A percentile compares a stretch with the other conserved stretches of the same genome.
phyloP scores from a whole-genome alignment of 768 basidiomycete genomes.

The Phylloporus scabripes region DNA sequence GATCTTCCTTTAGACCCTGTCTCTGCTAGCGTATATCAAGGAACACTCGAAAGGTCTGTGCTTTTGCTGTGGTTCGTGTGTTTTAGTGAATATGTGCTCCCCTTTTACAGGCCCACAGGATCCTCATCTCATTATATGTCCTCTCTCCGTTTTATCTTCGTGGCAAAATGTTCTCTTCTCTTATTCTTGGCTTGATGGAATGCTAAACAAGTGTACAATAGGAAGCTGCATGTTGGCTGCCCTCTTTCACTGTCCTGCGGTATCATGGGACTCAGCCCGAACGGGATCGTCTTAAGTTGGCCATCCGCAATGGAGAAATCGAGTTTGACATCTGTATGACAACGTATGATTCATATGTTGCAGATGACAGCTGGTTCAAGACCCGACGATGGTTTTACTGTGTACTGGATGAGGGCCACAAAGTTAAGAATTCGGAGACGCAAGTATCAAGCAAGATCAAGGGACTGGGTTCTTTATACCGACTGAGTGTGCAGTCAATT shows the following conservation, averaged over 20 bases:
- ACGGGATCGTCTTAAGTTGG: conserved; percentile 49
- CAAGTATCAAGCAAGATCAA: conserved; percentile 49
- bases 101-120: conserved; percentile 34
- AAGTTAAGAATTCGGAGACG: conserved; percentile 64
- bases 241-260: conserved; percentile 47
- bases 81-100: neutral
- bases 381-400: conserved; percentile 50
- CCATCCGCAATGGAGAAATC: conserved; percentile 33
- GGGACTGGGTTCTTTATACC: conserved; percentile 50
- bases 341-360: conserved; percentile 61
- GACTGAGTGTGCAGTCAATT: conserved; percentile 40
- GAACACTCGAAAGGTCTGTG: conserved; percentile 42
- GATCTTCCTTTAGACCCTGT: conserved; percentile 39
- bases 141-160: conserved; percentile 58
- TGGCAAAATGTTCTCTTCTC: conserved; percentile 45
- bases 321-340: conserved; percentile 52
- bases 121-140: conserved; percentile 70
- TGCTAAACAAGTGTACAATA: conserved; percentile 17
- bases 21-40: conserved; percentile 63
- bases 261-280: conserved; percentile 56
- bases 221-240: conserved; percentile 53
- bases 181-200: neutral
- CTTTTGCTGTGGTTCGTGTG: neutral
- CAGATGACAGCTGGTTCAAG: conserved; percentile 59
- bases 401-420: conserved; percentile 65